Evolutionary conservation across 805 yeast genomes (phyloP).

Genomic region (Nakazawaea ernobii): DNA sequence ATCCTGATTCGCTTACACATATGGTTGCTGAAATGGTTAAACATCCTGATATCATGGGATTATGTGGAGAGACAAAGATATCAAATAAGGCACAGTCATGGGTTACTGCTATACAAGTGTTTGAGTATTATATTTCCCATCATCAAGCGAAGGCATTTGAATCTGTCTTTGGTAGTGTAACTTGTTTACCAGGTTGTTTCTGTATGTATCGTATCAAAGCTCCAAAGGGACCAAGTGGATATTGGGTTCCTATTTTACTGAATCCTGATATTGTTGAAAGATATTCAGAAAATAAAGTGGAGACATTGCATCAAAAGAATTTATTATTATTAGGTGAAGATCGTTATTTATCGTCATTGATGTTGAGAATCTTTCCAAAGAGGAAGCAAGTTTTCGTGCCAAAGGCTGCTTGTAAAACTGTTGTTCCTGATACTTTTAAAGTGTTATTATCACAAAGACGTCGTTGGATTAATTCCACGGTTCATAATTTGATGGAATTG

Average conservation of each 20-base stretch:
- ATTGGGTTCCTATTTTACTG: slow-evolving; percentile 91
- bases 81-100: slow-evolving; percentile 77
- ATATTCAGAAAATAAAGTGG: slow-evolving; percentile 79
- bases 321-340: slow-evolving; percentile 86
- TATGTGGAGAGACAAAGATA: slow-evolving; percentile 93
- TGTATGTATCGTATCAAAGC: slow-evolving; percentile 87
- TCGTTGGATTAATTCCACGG: slow-evolving; percentile 95
- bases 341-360: slow-evolving; percentile 75
- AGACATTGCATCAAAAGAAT: slow-evolving; percentile 82
- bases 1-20: slow-evolving; percentile 82
- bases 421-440: slow-evolving; percentile 77
- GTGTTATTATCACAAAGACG: slow-evolving; percentile 88
- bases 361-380: slow-evolving; percentile 85
- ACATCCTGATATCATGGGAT: slow-evolving; percentile 84
- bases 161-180: slow-evolving; percentile 90
- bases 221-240: slow-evolving; percentile 73
- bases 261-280: slow-evolving; percentile 92
- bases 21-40: slow-evolving; percentile 87
- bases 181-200: slow-evolving; percentile 95
- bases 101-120: slow-evolving; percentile 92
- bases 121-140: slow-evolving; percentile 89
- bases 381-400: slow-evolving; percentile 83
- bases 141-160: slow-evolving; percentile 94
- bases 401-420: slow-evolving; percentile 87
- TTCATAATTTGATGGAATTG: slow-evolving; percentile 86